Evolutionary conservation across 2,329 filamentous ascomycete genomes (phyloP).

Genomic region (Diplodia seriata): DNA sequence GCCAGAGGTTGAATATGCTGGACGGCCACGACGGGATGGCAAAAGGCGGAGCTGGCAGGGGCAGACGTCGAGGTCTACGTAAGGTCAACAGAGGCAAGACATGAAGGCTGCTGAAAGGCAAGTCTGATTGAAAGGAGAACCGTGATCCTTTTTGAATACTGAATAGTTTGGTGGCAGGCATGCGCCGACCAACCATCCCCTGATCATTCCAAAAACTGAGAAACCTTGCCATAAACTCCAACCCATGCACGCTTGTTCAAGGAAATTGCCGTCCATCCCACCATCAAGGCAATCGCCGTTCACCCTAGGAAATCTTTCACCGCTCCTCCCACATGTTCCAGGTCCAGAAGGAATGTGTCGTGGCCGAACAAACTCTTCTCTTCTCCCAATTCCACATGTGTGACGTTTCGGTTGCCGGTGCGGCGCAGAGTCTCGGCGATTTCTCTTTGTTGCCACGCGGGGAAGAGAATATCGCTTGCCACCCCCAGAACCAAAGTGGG

Average conservation of each 20-base stretch:
- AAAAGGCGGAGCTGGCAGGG: neutral
- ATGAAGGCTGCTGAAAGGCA: neutral
- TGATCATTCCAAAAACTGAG: conserved; percentile 29
- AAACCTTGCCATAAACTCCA: conserved; percentile 31
- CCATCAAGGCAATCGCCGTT: conserved; percentile 17
- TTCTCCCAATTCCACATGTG: conserved; percentile 89
- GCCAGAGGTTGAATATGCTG: neutral
- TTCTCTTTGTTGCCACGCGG: conserved; percentile 96
- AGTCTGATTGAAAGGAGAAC: conserved; percentile 7
- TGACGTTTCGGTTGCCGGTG: conserved; percentile 80
- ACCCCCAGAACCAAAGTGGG: conserved; percentile 91
- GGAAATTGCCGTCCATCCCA: neutral
- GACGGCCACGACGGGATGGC: neutral
- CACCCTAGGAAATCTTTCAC: conserved; percentile 78
- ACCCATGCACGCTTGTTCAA: conserved; percentile 27
- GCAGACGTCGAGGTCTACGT: neutral
- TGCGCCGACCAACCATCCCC: conserved; percentile 20
- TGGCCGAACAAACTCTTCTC: conserved; percentile 95
- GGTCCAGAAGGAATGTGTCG: conserved; percentile 91
- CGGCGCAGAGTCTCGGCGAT: conserved; percentile 82
- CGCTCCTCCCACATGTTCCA: conserved; percentile 88
- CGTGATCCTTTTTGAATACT: conserved; percentile 29
- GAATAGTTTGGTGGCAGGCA: conserved; percentile 23
- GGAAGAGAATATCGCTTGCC: conserved; percentile 94
- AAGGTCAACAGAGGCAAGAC: conserved; percentile 3